Conservation (phyloP, 192 early-diverging fungal species). For the Entrophospora sp. region DNA sequence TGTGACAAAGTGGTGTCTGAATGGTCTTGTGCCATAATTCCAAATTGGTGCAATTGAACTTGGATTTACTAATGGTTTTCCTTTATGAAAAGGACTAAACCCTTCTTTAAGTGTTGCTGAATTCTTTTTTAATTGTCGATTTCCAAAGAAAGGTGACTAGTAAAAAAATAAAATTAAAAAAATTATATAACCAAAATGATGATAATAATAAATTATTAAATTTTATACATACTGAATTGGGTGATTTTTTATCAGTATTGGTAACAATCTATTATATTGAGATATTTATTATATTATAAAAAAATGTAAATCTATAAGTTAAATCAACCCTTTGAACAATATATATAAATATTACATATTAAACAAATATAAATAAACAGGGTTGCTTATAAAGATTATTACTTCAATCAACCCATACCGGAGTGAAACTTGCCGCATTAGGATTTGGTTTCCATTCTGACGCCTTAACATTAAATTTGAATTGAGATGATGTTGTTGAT, state of each 20-base stretch:
- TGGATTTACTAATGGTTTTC: conserved; percentile 27
- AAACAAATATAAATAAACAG: too few relatives aligned
- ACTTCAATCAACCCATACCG: conserved; percentile 44
- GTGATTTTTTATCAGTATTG: conserved; percentile 16
- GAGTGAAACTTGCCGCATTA: conserved; percentile 58
- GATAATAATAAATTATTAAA: neutral
- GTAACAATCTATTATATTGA: neutral
- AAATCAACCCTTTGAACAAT: too few relatives aligned
- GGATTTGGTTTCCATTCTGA: conserved; percentile 71
- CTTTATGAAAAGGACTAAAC: conserved; percentile 37
- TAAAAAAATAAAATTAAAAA: neutral
- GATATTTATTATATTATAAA: conserved; percentile 22
- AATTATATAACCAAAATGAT: neutral
- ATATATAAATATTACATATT: too few relatives aligned
- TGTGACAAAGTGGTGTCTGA: conserved; percentile 43
- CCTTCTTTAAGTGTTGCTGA: conserved; percentile 27
- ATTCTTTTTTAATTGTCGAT: conserved; percentile 25
- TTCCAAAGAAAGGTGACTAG: conserved; percentile 25
- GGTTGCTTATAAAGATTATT: too few relatives aligned
- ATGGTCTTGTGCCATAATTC: conserved; percentile 45
- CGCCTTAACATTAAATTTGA: conserved; percentile 69
- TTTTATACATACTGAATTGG: conserved; percentile 15
- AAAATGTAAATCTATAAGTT: conserved; percentile 23
- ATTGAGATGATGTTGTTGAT: conserved; percentile 20
- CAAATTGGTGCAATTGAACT: conserved; percentile 42